These are phyloP conservation scores for Lupinus albus DNA, from an alignment of 306 rosid species.

Conservation along the genomic window DNA sequence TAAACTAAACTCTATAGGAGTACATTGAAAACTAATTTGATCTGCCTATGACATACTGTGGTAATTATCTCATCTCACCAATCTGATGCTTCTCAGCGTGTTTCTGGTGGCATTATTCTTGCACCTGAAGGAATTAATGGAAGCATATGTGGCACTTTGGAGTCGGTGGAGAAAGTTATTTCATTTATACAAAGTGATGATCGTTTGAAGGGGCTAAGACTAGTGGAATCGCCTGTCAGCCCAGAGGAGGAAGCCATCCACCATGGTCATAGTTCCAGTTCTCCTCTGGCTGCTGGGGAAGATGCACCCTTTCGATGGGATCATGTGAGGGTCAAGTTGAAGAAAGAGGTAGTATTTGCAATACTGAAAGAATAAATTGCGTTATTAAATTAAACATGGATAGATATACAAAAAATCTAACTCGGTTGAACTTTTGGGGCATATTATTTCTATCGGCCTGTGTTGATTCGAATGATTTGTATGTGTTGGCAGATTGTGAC, in stretches of 20 bases:
- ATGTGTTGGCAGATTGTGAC: conserved; percentile 75
- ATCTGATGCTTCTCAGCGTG: conserved; percentile 79
- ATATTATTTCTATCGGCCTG: neutral
- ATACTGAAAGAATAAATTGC: conserved; percentile 8
- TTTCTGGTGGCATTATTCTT: conserved; percentile 96
- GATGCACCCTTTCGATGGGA: conserved; percentile 95
- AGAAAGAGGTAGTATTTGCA: conserved; percentile 70
- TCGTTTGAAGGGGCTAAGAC: conserved; percentile 69
- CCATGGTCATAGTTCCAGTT: conserved; percentile 70
- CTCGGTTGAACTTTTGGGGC: neutral
- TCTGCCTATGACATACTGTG: conserved; percentile 22
- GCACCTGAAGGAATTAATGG: conserved; percentile 94
- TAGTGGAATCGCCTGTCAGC: conserved; percentile 78
- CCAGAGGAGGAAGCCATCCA: conserved; percentile 96
- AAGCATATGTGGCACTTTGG: conserved; percentile 82
- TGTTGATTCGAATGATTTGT: conserved; percentile 15
- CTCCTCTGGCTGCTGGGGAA: conserved; percentile 96
- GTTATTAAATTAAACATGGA: conserved; percentile 21
- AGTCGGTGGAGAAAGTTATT: conserved; percentile 75
- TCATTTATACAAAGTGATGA: conserved; percentile 67
- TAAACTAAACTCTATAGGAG: neutral
- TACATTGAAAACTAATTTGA: neutral
- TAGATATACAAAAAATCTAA: neutral
- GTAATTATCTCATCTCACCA: conserved; percentile 48
- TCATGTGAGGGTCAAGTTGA: conserved; percentile 94